phyloP scores from a whole-genome alignment of 2,329 filamentous ascomycete genomes.

The Aphanoascus verrucosus region DNA sequence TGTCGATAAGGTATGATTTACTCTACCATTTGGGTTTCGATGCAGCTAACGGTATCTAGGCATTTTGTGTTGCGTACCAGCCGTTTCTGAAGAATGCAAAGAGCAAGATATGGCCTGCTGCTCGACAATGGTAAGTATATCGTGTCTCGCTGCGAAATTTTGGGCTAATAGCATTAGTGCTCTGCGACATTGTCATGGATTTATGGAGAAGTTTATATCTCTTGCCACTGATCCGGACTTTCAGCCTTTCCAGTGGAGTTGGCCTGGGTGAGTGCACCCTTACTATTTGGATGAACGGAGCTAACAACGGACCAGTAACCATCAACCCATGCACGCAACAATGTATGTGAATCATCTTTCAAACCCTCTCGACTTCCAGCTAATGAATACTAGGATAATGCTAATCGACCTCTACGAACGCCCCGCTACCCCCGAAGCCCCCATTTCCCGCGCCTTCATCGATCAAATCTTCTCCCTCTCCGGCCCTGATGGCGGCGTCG shows the following conservation, averaged over 20 bases:
- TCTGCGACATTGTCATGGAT: slow-evolving; percentile 38
- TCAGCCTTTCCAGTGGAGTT: slow-evolving; percentile 41
- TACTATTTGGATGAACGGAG: not conserved
- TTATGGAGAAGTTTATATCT: slow-evolving; percentile 41
- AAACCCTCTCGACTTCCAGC: not conserved
- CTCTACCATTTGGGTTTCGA: not conserved
- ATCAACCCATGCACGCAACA: slow-evolving; percentile 37
- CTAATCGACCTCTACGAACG: slow-evolving; percentile 41
- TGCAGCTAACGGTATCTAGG: slow-evolving; percentile 22
- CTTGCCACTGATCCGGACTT: slow-evolving; percentile 39
- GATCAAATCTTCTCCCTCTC: slow-evolving; percentile 39
- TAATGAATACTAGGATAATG: slow-evolving; percentile 31
- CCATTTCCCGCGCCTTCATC: slow-evolving; percentile 37
- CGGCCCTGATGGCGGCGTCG: slow-evolving; percentile 37
- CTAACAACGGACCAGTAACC: slow-evolving; percentile 24
- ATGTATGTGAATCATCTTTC: slow-evolving; percentile 22
- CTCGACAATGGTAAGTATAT: slow-evolving; percentile 32
- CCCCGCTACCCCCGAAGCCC: slow-evolving; percentile 36
- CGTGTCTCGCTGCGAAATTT: slow-evolving; percentile 11
- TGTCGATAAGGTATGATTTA: slow-evolving; percentile 33
- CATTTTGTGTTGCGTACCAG: slow-evolving; percentile 39
- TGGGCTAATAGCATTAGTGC: slow-evolving; percentile 23
- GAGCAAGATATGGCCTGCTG: slow-evolving; percentile 39
- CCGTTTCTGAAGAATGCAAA: slow-evolving; percentile 40
- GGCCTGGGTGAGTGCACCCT: slow-evolving; percentile 30